Evolutionary conservation across 352 stramenopile species (phyloP).

Genomic region (Phytopythium vexans): DNA sequence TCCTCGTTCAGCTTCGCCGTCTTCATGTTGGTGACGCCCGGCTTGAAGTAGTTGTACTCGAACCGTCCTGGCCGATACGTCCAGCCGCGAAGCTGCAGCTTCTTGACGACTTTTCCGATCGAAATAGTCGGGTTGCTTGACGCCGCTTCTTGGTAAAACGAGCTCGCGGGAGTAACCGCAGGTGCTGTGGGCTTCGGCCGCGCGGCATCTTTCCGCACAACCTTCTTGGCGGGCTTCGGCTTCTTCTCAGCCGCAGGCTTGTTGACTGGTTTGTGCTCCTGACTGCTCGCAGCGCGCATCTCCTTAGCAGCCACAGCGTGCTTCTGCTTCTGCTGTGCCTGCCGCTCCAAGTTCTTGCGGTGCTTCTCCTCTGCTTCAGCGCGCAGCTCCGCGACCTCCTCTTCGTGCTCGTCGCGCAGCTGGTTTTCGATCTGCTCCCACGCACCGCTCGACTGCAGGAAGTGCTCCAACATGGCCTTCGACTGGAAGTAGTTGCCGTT

Average conservation of each 20-base stretch:
- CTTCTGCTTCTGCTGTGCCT: conserved; percentile 9
- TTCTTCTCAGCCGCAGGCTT: conserved; percentile 4
- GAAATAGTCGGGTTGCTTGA: conserved; percentile 19
- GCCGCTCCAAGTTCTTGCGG: conserved; percentile 24
- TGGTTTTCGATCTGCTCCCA: conserved; percentile 59
- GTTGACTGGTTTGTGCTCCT: conserved; percentile 21
- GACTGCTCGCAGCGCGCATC: conserved; percentile 1
- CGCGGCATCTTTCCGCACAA: conserved; percentile 14
- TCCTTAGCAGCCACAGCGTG: not conserved
- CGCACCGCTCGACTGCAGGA: conserved; percentile 49
- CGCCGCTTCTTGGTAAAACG: conserved; percentile 11
- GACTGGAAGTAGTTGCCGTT: conserved; percentile 73
- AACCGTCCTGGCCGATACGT: conserved; percentile 68
- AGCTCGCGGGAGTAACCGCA: not conserved
- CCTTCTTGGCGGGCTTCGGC: conserved; percentile 17
- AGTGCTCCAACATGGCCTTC: conserved; percentile 48
- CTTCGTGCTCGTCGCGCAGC: conserved; percentile 48
- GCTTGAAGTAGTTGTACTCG: conserved; percentile 86
- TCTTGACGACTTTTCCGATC: conserved; percentile 58
- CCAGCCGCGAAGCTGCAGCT: conserved; percentile 55
- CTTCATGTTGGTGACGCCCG: conserved; percentile 42
- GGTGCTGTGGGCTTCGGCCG: conserved; percentile 14
- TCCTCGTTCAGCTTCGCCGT: conserved; percentile 53
- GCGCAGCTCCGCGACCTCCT: conserved; percentile 49
- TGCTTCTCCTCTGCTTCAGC: conserved; percentile 38